Conservation (phyloP, 306 rosid genomes). For the Cucurbita pepo region DNA sequence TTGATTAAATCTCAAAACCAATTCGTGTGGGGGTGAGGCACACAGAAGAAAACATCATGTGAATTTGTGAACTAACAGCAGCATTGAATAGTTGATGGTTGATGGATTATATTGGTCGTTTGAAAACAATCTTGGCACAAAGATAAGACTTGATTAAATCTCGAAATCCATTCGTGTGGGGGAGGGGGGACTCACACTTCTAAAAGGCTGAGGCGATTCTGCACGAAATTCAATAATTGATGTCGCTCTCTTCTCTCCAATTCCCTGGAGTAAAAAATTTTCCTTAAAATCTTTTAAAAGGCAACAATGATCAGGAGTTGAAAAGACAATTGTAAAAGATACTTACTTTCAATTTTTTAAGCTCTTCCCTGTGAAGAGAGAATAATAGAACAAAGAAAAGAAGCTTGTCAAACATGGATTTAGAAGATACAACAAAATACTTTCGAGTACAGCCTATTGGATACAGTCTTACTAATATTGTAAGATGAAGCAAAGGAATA, state of each 20-base stretch:
- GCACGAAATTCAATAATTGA: constrained; percentile 52
- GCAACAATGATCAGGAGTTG: neutral
- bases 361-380: constrained; percentile 40
- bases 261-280: constrained; percentile 30
- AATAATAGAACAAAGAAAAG: neutral
- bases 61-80: neutral
- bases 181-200: constrained; percentile 36
- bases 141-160: neutral
- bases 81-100: neutral
- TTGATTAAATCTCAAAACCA: neutral
- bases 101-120: neutral
- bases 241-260: constrained; percentile 85
- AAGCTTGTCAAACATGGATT: neutral
- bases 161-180: neutral
- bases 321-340: neutral
- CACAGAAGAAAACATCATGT: neutral
- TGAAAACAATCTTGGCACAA: neutral
- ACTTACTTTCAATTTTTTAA: constrained; percentile 52
- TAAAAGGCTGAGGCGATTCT: constrained; percentile 67
- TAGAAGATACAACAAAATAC: neutral
- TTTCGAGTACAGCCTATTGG: neutral
- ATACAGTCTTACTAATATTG: neutral
- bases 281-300: neutral
- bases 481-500: neutral
- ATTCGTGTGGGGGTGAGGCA: neutral